These are phyloP conservation scores for Blastobotrys illinoisensis DNA, from an alignment of 1,139 yeast species.

Conservation along the genomic window DNA sequence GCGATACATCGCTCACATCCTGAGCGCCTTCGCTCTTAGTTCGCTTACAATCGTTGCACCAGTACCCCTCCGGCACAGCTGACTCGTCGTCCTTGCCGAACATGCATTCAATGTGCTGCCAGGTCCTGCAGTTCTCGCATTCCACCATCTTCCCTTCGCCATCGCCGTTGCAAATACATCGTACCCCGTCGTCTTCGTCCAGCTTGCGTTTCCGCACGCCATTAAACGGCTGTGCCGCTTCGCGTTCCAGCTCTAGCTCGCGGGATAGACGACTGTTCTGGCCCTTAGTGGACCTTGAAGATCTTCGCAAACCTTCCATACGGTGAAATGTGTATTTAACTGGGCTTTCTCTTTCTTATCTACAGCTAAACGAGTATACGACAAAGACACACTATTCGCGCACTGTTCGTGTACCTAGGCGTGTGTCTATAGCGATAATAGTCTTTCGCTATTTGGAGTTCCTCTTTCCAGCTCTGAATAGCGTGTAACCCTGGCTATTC, in stretches of 20 bases:
- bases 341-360: background rate
- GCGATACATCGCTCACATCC: background rate
- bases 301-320: constrained; percentile 31
- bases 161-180: background rate
- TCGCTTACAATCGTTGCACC: constrained; percentile 45
- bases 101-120: constrained; percentile 84
- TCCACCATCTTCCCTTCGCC: constrained; percentile 48
- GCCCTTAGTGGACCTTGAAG: constrained; percentile 42
- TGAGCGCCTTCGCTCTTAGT: background rate
- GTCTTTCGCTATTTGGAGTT: background rate
- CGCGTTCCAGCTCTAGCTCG: constrained; percentile 21
- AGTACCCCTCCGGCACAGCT: constrained; percentile 43
- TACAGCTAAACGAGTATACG: background rate
- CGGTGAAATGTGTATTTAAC: background rate
- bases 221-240: constrained; percentile 47
- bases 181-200: constrained; percentile 49
- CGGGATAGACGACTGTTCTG: constrained; percentile 34
- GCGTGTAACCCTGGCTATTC: background rate
- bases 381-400: background rate
- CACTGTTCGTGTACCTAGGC: background rate
- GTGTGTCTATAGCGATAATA: background rate
- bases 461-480: background rate
- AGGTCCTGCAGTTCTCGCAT: constrained; percentile 70
- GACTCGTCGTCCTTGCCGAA: constrained; percentile 43
- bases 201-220: constrained; percentile 58